Base-by-base conservation (phyloP, 352 stramenopile genomes). In the Phytophthora europaea region DNA sequence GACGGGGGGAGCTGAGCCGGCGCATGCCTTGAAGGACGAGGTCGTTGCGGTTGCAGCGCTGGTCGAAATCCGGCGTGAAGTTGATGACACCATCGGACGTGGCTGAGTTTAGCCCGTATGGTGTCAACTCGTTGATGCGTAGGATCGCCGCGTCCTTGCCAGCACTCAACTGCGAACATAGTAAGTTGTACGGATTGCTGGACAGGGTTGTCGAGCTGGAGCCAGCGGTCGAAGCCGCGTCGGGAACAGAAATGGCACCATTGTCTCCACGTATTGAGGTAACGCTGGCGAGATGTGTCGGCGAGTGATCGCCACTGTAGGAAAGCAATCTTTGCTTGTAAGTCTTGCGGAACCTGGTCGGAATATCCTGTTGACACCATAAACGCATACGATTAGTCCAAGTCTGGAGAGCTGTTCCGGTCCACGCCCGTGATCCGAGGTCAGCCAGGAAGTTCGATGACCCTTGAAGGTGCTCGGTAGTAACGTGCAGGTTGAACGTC, bases 51-150 rank as follows among this genome's bases (percentile, higher is more conserved):
- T 15, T 23, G 43, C 6, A 50, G 6, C 5, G 12, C 4, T n/a
- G 43, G 43, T 10, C 15, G 16, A n/a, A 50, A 22, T 9, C 43
- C 43, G 43, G 23, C 43, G 7, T 7, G 12, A n/a, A 50, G 15
- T n/a, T 50, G 43, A 50, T 50, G n/a, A 50, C 43, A 50, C 43
- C 43, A 50, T n/a, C 16, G 16, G 43, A 50, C n/a, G n/a, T 50
- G 43, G 43, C 43, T n/a, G 43, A 50, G 4, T 7, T 20, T 18
- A 50, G 43, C 43, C 43, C 43, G 16, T 7, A 50, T 50, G 15
- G 43, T 50, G 4, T n/a, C 43, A 50, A 50, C 7, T 9, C 43
- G n/a, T 12, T 10, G 43, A 22, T 18, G 38, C 10, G 38, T 18
- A 15, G 43, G 43, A 15, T n/a, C 16, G 43, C 5, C n/a, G 15